A percentile compares a stretch with the other conserved stretches of the same genome.
Conservation (phyloP, 345 rosid genomes). For the Eucalyptus sp. region DNA sequence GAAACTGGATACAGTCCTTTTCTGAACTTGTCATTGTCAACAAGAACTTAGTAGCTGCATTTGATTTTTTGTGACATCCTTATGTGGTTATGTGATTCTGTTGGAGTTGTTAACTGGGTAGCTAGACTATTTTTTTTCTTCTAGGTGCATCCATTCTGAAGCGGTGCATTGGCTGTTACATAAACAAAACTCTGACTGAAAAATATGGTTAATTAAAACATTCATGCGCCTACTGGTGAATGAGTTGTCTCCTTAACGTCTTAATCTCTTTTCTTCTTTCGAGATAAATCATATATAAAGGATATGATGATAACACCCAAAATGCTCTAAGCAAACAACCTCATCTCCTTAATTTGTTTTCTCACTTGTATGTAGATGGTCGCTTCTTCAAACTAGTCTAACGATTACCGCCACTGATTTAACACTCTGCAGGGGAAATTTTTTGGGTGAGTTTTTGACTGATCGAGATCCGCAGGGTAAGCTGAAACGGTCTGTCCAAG, state of each 20-base stretch:
- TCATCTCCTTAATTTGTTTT: background rate
- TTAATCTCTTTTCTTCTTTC: background rate
- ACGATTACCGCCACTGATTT: background rate
- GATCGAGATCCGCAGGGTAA: slow-evolving; percentile 8
- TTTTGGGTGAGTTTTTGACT: slow-evolving; percentile 9
- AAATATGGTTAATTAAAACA: background rate
- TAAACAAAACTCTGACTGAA: background rate
- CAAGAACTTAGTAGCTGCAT: background rate
- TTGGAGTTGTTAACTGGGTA: background rate
- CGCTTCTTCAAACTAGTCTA: background rate
- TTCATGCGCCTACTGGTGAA: background rate
- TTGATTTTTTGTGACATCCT: background rate
- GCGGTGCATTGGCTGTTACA: background rate
- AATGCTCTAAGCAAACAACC: background rate
- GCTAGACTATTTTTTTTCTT: background rate
- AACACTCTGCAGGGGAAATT: background rate
- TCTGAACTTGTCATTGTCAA: background rate
- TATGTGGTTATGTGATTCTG: background rate
- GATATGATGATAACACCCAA: background rate
- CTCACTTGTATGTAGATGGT: background rate
- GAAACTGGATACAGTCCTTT: background rate
- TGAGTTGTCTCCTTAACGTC: background rate
- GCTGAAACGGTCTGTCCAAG: slow-evolving; percentile 7
- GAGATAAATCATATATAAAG: background rate
- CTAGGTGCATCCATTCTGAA: background rate